A percentile compares a stretch with the other conserved stretches of the same genome.
Evolutionary conservation across 2,329 filamentous ascomycete genomes (phyloP).

Genomic region (Truncatella angustata): DNA sequence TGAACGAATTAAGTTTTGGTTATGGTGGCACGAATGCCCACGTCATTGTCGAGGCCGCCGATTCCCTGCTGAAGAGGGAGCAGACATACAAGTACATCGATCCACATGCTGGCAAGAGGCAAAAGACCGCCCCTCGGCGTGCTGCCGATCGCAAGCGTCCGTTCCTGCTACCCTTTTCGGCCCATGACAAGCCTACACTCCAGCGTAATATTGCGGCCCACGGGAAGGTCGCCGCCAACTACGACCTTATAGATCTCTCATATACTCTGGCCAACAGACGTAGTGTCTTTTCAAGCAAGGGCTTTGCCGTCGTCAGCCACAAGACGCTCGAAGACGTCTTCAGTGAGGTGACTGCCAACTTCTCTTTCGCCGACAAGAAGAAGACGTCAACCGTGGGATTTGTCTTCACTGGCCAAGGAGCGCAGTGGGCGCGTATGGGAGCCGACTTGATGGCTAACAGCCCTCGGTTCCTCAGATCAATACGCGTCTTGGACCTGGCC

Average conservation of each 20-base stretch:
- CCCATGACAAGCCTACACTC: slow-evolving; percentile 19
- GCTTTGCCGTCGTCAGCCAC: slow-evolving; percentile 6
- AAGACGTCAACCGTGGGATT: slow-evolving; percentile 16
- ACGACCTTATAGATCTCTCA: slow-evolving; percentile 17
- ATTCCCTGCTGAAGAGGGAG: background rate
- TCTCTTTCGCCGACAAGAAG: background rate
- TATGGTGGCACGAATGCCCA: slow-evolving; percentile 10
- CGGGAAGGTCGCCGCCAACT: slow-evolving; percentile 9
- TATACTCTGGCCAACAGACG: slow-evolving; percentile 19
- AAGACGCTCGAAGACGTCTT: slow-evolving; percentile 1
- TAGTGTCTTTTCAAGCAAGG: slow-evolving; percentile 5
- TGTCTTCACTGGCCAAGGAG: slow-evolving; percentile 26
- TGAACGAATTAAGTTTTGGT: background rate
- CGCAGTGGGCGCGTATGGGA: slow-evolving; percentile 29
- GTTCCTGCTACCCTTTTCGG: slow-evolving; percentile 18
- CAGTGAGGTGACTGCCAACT: background rate
- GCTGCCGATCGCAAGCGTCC: slow-evolving; percentile 7
- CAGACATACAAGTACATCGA: slow-evolving; percentile 11
- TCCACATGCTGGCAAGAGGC: background rate
- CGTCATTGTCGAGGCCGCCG: slow-evolving; percentile 3
- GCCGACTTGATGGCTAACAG: slow-evolving; percentile 15
- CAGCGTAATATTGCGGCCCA: slow-evolving; percentile 10
- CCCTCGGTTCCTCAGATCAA: slow-evolving; percentile 12
- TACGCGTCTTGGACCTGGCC: slow-evolving; percentile 14
- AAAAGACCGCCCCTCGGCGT: background rate